Evolutionary conservation across 495 filamentous ascomycete species (phyloP).

Genomic region (Hypomontagnella submonticulosa): DNA sequence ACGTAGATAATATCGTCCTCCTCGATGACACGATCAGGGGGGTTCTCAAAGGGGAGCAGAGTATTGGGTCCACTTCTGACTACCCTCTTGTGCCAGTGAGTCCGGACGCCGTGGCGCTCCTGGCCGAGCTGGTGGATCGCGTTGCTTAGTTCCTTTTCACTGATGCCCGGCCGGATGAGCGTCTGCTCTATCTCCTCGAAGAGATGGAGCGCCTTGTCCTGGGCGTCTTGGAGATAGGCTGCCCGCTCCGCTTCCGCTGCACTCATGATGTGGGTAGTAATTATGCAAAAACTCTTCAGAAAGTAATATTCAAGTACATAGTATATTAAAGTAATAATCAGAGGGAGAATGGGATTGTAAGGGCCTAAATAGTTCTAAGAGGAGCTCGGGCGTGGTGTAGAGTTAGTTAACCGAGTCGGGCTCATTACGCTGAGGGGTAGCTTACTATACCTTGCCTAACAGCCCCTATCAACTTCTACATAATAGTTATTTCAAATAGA

Average conservation of each 20-base stretch:
- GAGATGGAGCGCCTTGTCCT: conserved; percentile 57
- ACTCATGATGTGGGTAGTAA: conserved; percentile 1
- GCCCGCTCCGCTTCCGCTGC: conserved; percentile 47
- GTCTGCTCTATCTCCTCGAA: conserved; percentile 61
- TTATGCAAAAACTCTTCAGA: background rate
- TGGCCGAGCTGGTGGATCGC: conserved; percentile 60
- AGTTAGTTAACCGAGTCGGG: too few species aligned
- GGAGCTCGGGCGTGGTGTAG: too few species aligned
- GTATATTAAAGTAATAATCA: too few species aligned
- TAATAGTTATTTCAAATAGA: too few species aligned
- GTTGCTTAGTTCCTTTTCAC: conserved; percentile 59
- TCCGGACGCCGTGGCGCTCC: conserved; percentile 56
- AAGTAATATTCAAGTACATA: background rate
- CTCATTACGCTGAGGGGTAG: too few species aligned
- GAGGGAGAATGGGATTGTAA: too few species aligned
- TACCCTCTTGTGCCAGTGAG: conserved; percentile 64
- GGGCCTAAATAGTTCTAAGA: too few species aligned
- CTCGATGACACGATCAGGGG: conserved; percentile 60
- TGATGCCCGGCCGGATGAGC: conserved; percentile 58
- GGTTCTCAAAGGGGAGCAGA: conserved; percentile 57
- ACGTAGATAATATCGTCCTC: conserved; percentile 62
- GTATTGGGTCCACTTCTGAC: conserved; percentile 64
- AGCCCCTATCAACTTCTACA: too few species aligned
- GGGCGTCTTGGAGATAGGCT: conserved; percentile 54
- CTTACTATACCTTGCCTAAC: too few species aligned